Percentiles rank a stretch among this genome's conserved stretches.
phyloP scores from a whole-genome alignment of 805 yeast genomes.

The Yarrowia yakushimensis region DNA sequence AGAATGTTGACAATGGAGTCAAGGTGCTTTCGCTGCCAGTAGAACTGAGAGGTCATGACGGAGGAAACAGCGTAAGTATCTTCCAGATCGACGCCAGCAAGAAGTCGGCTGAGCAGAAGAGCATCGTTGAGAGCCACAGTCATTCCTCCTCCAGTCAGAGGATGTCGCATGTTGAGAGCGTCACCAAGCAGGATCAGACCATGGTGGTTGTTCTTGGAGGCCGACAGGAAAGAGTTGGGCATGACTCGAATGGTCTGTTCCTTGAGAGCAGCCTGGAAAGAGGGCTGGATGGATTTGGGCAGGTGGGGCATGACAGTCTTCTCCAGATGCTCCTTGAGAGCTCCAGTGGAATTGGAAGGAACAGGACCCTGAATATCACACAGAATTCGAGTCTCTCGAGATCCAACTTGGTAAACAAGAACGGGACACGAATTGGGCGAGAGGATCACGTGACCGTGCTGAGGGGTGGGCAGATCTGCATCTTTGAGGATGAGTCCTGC shows the following conservation, averaged over 20 bases:
- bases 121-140: slow-evolving; percentile 93
- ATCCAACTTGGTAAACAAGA: slow-evolving; percentile 80
- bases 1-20: slow-evolving; percentile 86
- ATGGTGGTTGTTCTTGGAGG: slow-evolving; percentile 58
- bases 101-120: slow-evolving; percentile 58
- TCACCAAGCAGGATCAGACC: slow-evolving; percentile 89
- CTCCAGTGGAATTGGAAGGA: slow-evolving; percentile 61
- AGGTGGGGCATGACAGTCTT: slow-evolving; percentile 60
- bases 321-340: slow-evolving; percentile 57
- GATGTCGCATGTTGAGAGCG: slow-evolving; percentile 96
- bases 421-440: slow-evolving; percentile 81
- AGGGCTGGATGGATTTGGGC: slow-evolving; percentile 62
- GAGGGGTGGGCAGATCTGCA: slow-evolving; percentile 68
- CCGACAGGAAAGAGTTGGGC: slow-evolving; percentile 92
- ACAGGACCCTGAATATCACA: slow-evolving; percentile 81
- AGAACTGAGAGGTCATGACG: slow-evolving; percentile 65
- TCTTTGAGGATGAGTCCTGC: slow-evolving; percentile 74
- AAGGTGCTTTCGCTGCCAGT: slow-evolving; percentile 68
- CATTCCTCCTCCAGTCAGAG: slow-evolving; percentile 99
- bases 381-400: slow-evolving; percentile 77
- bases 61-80: slow-evolving; percentile 48
- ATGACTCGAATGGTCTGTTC: slow-evolving; percentile 65
- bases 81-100: slow-evolving; percentile 39
- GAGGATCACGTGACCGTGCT: slow-evolving; percentile 86
- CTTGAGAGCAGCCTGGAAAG: slow-evolving; percentile 63